A percentile compares a stretch with the other conserved stretches of the same genome.
Conservation (phyloP, 2,329 filamentous ascomycete genomes). For the Aspergillus awamori region DNA sequence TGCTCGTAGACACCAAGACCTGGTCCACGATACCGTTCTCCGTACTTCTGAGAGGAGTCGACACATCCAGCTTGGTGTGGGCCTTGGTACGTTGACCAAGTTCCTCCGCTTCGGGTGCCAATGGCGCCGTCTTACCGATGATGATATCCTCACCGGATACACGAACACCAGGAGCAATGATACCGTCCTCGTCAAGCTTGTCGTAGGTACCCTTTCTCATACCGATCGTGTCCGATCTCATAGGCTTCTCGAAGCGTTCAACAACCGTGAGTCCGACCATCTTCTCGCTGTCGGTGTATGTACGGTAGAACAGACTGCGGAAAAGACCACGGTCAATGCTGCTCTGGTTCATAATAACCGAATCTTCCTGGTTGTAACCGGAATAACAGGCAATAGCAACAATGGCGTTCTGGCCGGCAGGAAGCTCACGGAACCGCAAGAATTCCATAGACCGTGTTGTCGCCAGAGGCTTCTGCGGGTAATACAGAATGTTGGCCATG, state of each 20-base stretch:
- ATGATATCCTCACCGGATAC: conserved; percentile 98
- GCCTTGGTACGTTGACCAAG: conserved; percentile 86
- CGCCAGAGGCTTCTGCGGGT: conserved; percentile 94
- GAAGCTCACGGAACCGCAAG: conserved; percentile 94
- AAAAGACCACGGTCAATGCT: conserved; percentile 97
- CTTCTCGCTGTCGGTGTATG: conserved; percentile 97
- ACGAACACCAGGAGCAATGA: conserved; percentile 89
- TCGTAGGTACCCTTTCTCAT: conserved; percentile 96
- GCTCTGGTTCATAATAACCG: conserved; percentile 99
- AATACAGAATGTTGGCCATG: conserved; percentile 99
- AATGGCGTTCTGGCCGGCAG: conserved; percentile 96
- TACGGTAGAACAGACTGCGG: conserved; percentile 95
- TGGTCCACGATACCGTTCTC: conserved; percentile 96
- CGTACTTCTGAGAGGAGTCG: conserved; percentile 89
- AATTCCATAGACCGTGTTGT: conserved; percentile 99
- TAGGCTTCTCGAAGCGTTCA: conserved; percentile 94
- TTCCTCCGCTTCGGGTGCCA: conserved; percentile 89
- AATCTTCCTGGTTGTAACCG: conserved; percentile 99
- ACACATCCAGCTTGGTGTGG: conserved; percentile 93
- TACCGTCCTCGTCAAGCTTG: conserved; percentile 95
- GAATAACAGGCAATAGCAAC: conserved; percentile 97
- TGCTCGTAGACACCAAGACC: conserved; percentile 90
- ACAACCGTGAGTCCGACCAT: conserved; percentile 90
- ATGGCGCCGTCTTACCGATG: conserved; percentile 96
- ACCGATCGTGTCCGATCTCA: conserved; percentile 80